These are phyloP conservation scores for Saccharum hybrid DNA, from an alignment of 202 grass and related monocot species.

Conservation along the genomic window DNA sequence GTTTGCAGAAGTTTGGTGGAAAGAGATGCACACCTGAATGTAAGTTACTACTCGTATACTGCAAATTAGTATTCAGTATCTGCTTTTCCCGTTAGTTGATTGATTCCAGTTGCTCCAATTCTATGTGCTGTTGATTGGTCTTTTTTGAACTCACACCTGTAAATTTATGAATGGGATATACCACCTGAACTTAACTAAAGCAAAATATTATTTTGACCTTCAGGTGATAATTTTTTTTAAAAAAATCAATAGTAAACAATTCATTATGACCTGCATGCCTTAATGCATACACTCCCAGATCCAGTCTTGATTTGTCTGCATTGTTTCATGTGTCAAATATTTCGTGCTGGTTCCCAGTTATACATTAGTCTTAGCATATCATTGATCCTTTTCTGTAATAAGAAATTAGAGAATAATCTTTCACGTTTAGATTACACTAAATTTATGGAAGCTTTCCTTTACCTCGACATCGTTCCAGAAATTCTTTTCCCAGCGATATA, in stretches of 20 bases:
- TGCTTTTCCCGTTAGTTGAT: background rate
- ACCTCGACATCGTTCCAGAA: background rate
- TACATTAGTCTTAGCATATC: constrained; percentile 13
- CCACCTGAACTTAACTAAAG: background rate
- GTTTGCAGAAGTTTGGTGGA: constrained; percentile 79
- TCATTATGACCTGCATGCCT: background rate
- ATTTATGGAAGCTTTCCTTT: constrained; percentile 30
- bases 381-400: background rate
- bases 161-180: background rate
- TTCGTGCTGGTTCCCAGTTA: constrained; percentile 15
- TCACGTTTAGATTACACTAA: background rate
- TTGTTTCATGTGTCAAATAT: background rate
- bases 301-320: background rate
- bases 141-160: background rate
- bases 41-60: constrained; percentile 41
- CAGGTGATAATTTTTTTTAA: constrained; percentile 11
- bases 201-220: constrained; percentile 21
- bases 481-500: background rate
- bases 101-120: constrained; percentile 24
- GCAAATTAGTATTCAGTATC: background rate
- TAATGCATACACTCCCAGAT: background rate
- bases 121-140: constrained; percentile 10
- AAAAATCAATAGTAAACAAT: background rate
- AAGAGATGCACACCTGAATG: constrained; percentile 94
- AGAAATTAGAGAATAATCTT: background rate